Evolutionary conservation across 768 basidiomycete species (phyloP).

Genomic region (Podaxis rugospora): DNA sequence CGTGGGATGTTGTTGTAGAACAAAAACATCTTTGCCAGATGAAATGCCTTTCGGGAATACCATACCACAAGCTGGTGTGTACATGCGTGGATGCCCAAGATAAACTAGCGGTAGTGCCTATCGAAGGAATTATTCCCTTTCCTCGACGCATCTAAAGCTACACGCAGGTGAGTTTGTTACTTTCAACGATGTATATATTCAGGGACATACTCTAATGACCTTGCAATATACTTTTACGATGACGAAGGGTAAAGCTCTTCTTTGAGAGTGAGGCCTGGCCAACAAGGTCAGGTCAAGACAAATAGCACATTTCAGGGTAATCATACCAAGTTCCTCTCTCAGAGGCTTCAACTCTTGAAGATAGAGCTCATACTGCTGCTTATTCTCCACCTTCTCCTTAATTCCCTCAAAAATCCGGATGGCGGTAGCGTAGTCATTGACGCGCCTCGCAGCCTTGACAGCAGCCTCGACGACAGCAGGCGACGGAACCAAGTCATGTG

Average conservation of each 20-base stretch:
- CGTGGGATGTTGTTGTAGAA: not conserved
- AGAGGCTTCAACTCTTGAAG: slow-evolving; percentile 85
- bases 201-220: not conserved
- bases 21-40: not conserved
- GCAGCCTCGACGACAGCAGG: slow-evolving; percentile 84
- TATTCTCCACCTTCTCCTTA: slow-evolving; percentile 97
- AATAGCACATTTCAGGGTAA: not conserved
- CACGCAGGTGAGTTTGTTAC: too few relatives aligned
- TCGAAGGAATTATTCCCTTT: not conserved
- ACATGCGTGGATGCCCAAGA: slow-evolving; percentile 1
- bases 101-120: slow-evolving; percentile 3
- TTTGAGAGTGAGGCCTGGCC: slow-evolving; percentile 34
- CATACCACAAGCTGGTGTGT: slow-evolving; percentile 1
- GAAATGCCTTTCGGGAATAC: not conserved
- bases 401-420: slow-evolving; percentile 95
- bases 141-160: slow-evolving; percentile 1
- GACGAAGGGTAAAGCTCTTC: slow-evolving; percentile 41
- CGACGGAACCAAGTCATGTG: slow-evolving; percentile 93
- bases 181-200: not conserved
- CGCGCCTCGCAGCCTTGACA: slow-evolving; percentile 80
- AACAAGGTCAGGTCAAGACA: not conserved
- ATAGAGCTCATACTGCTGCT: slow-evolving; percentile 90
- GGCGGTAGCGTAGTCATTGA: slow-evolving; percentile 96
- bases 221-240: not conserved
- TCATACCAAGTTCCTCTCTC: slow-evolving; percentile 86